These are phyloP conservation scores for Saturnispora gosingensis DNA, from an alignment of 805 yeast genomes.

Conservation along the genomic window DNA sequence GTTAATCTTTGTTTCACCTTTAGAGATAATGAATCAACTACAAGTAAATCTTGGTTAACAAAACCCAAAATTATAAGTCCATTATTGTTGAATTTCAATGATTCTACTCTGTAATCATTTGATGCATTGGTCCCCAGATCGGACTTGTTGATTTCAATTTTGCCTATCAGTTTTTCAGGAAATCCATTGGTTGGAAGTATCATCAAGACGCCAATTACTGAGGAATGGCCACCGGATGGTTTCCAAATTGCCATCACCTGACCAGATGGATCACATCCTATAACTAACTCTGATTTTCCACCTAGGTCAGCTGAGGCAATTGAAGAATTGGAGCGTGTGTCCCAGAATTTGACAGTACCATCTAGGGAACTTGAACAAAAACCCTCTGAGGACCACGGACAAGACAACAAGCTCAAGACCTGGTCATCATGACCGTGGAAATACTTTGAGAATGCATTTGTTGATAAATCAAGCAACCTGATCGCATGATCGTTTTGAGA, in stretches of 20 bases:
- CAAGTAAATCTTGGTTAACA: slow-evolving; percentile 42
- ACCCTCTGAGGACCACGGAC: slow-evolving; percentile 37
- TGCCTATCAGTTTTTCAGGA: slow-evolving; percentile 14
- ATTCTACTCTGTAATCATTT: slow-evolving; percentile 7
- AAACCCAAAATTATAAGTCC: slow-evolving; percentile 50
- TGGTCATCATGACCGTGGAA: slow-evolving; percentile 79
- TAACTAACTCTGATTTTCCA: background rate
- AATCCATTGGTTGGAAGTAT: slow-evolving; percentile 17
- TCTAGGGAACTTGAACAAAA: slow-evolving; percentile 48
- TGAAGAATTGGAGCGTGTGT: slow-evolving; percentile 55
- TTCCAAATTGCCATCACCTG: slow-evolving; percentile 63
- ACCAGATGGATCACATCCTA: slow-evolving; percentile 62
- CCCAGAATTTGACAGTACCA: slow-evolving; percentile 82
- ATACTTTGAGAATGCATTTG: slow-evolving; percentile 74
- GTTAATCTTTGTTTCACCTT: slow-evolving; percentile 26
- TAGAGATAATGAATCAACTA: slow-evolving; percentile 28
- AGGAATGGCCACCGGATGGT: slow-evolving; percentile 10
- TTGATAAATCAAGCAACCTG: slow-evolving; percentile 65
- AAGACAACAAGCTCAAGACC: slow-evolving; percentile 66
- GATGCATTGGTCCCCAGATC: background rate
- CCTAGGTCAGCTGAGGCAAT: slow-evolving; percentile 41
- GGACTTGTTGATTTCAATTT: slow-evolving; percentile 32
- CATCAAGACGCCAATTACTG: slow-evolving; percentile 9
- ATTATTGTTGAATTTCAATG: slow-evolving; percentile 43
- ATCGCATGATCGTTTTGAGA: slow-evolving; percentile 52